Percentiles rank a stretch among this genome's conserved stretches.
phyloP scores from a whole-genome alignment of 331 rosid genomes.

The Dryas integrifolia region DNA sequence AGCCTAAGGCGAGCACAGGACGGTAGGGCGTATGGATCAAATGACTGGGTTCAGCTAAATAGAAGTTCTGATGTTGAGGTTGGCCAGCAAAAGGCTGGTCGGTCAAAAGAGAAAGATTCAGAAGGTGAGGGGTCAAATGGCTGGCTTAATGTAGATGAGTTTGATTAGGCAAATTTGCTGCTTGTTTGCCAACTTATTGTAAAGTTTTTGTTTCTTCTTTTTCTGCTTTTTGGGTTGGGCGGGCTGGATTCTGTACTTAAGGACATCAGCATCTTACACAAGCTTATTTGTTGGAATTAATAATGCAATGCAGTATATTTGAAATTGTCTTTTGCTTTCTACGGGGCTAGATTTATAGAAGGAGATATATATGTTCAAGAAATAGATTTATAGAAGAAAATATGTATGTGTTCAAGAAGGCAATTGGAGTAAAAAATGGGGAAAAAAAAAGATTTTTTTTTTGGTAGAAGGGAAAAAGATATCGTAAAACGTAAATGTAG shows the following conservation, averaged over 20 bases:
- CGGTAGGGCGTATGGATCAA: conserved; percentile 46
- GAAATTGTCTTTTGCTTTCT: not conserved
- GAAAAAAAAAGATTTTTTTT: not conserved
- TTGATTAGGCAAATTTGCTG: conserved; percentile 35
- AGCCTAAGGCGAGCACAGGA: conserved; percentile 34
- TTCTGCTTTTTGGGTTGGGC: conserved; percentile 9
- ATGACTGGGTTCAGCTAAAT: conserved; percentile 78
- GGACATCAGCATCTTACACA: conserved; percentile 16
- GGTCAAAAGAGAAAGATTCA: conserved; percentile 56
- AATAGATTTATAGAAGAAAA: no score
- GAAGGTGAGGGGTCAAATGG: conserved; percentile 81
- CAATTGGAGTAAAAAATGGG: no score
- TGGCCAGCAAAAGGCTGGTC: conserved; percentile 29
- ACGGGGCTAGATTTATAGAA: no score
- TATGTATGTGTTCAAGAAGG: no score
- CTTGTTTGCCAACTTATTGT: conserved; percentile 38
- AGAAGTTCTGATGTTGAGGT: conserved; percentile 34
- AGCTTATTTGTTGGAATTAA: conserved; percentile 23
- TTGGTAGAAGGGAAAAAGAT: no score
- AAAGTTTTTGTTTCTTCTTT: conserved; percentile 31
- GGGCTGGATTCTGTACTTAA: conserved; percentile 28
- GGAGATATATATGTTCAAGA: no score
- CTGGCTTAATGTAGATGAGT: conserved; percentile 76
- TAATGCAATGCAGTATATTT: conserved; percentile 4
- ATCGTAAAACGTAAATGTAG: no score